These are phyloP conservation scores for Xylariaceae sp. DNA, from an alignment of 2,329 filamentous ascomycete genomes.

Conservation along the genomic window DNA sequence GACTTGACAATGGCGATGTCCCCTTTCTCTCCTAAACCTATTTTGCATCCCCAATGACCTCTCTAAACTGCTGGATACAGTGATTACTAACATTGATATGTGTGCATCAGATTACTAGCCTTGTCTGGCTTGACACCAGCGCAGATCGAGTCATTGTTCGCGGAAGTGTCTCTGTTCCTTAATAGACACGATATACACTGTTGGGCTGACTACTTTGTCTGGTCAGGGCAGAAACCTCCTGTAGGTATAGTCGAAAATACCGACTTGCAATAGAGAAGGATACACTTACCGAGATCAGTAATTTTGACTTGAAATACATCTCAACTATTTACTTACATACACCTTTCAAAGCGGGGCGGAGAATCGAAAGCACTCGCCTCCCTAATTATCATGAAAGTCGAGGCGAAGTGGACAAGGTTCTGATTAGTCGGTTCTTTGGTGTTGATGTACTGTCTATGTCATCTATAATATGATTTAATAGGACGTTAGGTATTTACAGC, in stretches of 20 bases:
- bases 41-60: neutral
- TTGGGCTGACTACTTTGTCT: conserved; percentile 25
- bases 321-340: too few relatives aligned
- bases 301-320: neutral
- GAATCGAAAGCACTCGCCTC: too few relatives aligned
- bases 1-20: too few relatives aligned
- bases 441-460: too few relatives aligned
- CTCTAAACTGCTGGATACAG: neutral
- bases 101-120: neutral
- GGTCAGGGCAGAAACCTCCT: conserved; percentile 25
- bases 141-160: conserved; percentile 19
- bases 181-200: conserved; percentile 18
- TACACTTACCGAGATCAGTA: neutral
- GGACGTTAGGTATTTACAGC: too few relatives aligned
- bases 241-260: neutral
- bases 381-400: too few relatives aligned
- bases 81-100: neutral
- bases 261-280: neutral
- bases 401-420: too few relatives aligned
- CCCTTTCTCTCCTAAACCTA: too few relatives aligned
- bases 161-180: conserved; percentile 17
- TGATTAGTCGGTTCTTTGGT: too few relatives aligned
- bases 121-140: conserved; percentile 15
- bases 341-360: too few relatives aligned
- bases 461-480: too few relatives aligned